A percentile compares a stretch with the other conserved stretches of the same genome.
Evolutionary conservation across 371 early-diverging fungal genomes (phyloP).

Genomic region (Mortierella sp.): DNA sequence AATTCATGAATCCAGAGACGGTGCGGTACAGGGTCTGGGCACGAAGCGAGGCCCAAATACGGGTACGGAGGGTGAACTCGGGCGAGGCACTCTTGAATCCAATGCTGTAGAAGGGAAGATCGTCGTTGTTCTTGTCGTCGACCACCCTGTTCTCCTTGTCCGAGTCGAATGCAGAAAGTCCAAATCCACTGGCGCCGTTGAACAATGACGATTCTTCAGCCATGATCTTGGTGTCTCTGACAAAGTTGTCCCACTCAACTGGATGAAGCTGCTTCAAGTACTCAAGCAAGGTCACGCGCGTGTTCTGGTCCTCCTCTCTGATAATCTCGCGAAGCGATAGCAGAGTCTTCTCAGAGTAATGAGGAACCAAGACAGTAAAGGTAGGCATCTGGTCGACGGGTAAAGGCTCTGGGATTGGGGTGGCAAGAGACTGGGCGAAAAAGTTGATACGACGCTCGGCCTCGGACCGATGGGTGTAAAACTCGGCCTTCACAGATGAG

Average conservation of each 20-base stretch:
- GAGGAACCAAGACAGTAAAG: conserved; percentile 90
- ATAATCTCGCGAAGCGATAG: conserved; percentile 87
- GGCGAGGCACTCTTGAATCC: conserved; percentile 86
- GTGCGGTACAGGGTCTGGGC: conserved; percentile 93
- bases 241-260: conserved; percentile 92
- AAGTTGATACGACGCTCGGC: conserved; percentile 88
- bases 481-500: conserved; percentile 79
- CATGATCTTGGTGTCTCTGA: conserved; percentile 86
- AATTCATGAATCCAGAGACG: conserved; percentile 91
- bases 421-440: conserved; percentile 90
- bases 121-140: conserved; percentile 74
- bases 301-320: conserved; percentile 84
- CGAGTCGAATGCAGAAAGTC: conserved; percentile 15
- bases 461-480: conserved; percentile 82
- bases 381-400: conserved; percentile 89
- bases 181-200: conserved; percentile 22
- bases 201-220: conserved; percentile 69
- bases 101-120: conserved; percentile 84
- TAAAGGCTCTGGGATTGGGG: conserved; percentile 86
- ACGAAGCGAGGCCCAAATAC: conserved; percentile 91
- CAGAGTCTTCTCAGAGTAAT: conserved; percentile 89
- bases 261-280: conserved; percentile 88
- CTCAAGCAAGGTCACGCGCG: conserved; percentile 86
- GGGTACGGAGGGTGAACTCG: conserved; percentile 85
- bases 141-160: conserved; percentile 61